Base-by-base conservation (phyloP, 768 basidiomycete species). In the Mycena leptocephala region DNA sequence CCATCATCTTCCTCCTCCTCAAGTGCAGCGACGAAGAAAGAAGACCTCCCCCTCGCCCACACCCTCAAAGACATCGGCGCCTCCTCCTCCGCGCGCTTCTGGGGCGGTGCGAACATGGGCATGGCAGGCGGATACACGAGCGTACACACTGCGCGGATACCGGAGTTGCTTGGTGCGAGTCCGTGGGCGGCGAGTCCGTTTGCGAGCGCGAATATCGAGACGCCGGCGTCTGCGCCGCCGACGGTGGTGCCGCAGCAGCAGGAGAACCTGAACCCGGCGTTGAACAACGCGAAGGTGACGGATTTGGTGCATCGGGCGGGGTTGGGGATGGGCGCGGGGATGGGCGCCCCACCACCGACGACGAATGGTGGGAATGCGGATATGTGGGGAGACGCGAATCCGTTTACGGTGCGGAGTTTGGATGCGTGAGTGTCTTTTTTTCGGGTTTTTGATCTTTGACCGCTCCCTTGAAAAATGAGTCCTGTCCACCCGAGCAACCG, bases 381-480 rank as follows among this genome's bases (percentile, higher is more conserved):
- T 72, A 88, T 92, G 20, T 97, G 96, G 84, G 88, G 93, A 28
- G 96, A 97, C 78, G 82, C 88, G 76, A 96, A 95, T 78, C 93
- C 93, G 16, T 97, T 97, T 84, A 97, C 95, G 3, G 91, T 97
- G 88, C 97, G 96, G 88, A 92, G 91, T 2, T 87, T 97, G 78
- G 96, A 97, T 85, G 91, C 93, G 82, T 96, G 90, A 80, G 91
- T 90, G 13, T 51, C 53, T 76, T 30, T 67, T 53, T n/a, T n/a
- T n/a, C n/a, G n/a, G n/a, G n/a, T n/a, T n/a, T n/a, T n/a, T n/a
- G n/a, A n/a, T n/a, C n/a, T n/a, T n/a, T n/a, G n/a, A n/a, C n/a
- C n/a, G n/a, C n/a, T n/a, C n/a, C n/a, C n/a, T n/a, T n/a, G n/a
- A n/a, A n/a, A n/a, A n/a, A n/a, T n/a, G n/a, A n/a, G n/a, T n/a